Evolutionary conservation across 371 early-diverging fungal species (phyloP).

Genomic region (Choanephora cucurbitarum): DNA sequence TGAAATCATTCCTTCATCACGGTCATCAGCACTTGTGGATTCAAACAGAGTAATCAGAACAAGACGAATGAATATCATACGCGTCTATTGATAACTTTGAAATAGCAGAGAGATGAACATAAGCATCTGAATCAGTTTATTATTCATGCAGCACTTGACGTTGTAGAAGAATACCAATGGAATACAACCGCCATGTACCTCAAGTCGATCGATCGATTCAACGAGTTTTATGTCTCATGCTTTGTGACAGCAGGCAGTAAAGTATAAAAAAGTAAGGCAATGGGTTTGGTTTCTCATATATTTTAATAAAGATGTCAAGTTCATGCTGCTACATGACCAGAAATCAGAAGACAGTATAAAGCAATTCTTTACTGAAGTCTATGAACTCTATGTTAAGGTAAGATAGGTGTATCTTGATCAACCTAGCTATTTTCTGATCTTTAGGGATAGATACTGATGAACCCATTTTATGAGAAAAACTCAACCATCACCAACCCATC

Average conservation of each 20-base stretch:
- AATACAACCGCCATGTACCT: conserved; percentile 85
- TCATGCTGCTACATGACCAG: conserved; percentile 92
- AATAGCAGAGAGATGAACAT: conserved; percentile 73
- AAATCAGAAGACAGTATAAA: conserved; percentile 87
- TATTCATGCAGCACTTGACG: conserved; percentile 92
- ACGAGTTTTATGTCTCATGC: conserved; percentile 90
- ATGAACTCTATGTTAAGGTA: conserved; percentile 93
- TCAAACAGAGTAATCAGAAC: conserved; percentile 40
- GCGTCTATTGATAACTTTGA: background rate
- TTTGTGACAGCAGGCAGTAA: conserved; percentile 90
- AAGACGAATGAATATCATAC: background rate
- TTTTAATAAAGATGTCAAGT: conserved; percentile 67
- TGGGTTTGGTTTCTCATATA: background rate
- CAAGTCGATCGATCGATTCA: conserved; percentile 92
- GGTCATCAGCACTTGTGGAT: conserved; percentile 38
- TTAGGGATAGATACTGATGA: conserved; percentile 82
- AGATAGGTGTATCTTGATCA: too few relatives aligned
- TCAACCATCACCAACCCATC: conserved; percentile 74
- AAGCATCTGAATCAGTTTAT: conserved; percentile 95
- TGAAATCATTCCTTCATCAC: conserved; percentile 71
- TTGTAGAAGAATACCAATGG: conserved; percentile 93
- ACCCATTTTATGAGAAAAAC: conserved; percentile 90
- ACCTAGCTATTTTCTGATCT: too few relatives aligned
- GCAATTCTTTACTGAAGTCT: conserved; percentile 87
- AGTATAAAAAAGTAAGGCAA: conserved; percentile 1